phyloP scores from a whole-genome alignment of 306 rosid species.

The Citrullus colocynthis region DNA sequence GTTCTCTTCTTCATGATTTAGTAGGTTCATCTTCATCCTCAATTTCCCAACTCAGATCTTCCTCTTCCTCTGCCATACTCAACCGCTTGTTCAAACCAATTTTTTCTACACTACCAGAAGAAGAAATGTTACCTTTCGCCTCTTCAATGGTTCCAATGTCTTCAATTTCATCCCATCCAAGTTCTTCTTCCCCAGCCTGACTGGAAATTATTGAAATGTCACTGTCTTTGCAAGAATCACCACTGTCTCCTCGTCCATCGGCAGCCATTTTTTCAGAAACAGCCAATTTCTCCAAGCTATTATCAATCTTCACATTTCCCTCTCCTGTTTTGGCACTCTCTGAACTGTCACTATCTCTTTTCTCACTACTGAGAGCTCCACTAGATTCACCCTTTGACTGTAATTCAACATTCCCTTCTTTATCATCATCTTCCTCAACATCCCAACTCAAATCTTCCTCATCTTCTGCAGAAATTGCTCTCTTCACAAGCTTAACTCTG shows the following conservation, averaged over 20 bases:
- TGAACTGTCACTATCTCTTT: constrained; percentile 1
- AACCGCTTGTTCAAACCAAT: constrained; percentile 45
- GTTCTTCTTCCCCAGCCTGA: constrained; percentile 74
- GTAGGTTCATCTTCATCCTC: constrained; percentile 45
- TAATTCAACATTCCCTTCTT: constrained; percentile 14
- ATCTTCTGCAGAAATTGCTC: constrained; percentile 50
- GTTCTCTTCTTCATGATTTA: constrained; percentile 29
- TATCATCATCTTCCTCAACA: constrained; percentile 48
- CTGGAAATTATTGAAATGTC: constrained; percentile 80
- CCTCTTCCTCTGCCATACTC: constrained; percentile 36
- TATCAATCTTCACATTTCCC: constrained; percentile 15
- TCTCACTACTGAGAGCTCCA: constrained; percentile 12
- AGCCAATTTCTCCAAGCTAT: constrained; percentile 13
- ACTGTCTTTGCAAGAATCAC: constrained; percentile 63
- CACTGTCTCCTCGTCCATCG: constrained; percentile 33
- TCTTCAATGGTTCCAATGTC: constrained; percentile 56
- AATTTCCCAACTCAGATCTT: constrained; percentile 82
- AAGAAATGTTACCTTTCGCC: constrained; percentile 23
- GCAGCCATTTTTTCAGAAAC: constrained; percentile 11
- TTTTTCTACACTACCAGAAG: constrained; percentile 19
- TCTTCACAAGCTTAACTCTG: constrained; percentile 67
- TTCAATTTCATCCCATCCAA: constrained; percentile 89
- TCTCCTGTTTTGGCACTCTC: constrained; percentile 11
- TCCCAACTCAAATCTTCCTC: constrained; percentile 98
- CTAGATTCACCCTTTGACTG: constrained; percentile 10